Evolutionary conservation across 495 filamentous ascomycete genomes (phyloP).

Genomic region (Neurospora sp.): DNA sequence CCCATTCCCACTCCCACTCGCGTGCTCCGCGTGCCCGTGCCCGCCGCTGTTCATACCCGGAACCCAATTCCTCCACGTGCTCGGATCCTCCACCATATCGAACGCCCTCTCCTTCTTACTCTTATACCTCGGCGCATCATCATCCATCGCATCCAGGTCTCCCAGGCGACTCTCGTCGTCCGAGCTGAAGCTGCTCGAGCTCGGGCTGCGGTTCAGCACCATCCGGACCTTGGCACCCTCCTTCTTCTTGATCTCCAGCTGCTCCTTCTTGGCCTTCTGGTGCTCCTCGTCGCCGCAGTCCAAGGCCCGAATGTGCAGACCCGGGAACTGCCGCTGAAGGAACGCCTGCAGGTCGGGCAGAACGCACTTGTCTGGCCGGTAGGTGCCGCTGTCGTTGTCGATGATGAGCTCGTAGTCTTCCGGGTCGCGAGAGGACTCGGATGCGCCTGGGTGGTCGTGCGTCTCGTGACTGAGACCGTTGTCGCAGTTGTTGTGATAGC

Average conservation of each 20-base stretch:
- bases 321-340: constrained; percentile 59
- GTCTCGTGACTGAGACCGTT: constrained; percentile 12
- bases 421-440: constrained; percentile 41
- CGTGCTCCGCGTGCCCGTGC: background rate
- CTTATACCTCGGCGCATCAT: constrained; percentile 16
- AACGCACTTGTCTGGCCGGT: constrained; percentile 67
- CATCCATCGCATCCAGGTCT: constrained; percentile 29
- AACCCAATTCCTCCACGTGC: constrained; percentile 19
- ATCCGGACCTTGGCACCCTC: constrained; percentile 53
- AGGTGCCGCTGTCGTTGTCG: constrained; percentile 92
- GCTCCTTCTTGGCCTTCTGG: constrained; percentile 40
- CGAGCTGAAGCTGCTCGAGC: constrained; percentile 50
- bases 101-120: constrained; percentile 35
- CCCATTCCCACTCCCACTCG: background rate
- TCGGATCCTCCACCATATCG: constrained; percentile 32
- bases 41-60: background rate
- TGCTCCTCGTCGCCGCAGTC: constrained; percentile 63
- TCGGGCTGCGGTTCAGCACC: constrained; percentile 52
- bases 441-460: constrained; percentile 13
- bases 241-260: constrained; percentile 44
- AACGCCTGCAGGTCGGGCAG: constrained; percentile 62
- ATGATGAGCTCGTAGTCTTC: constrained; percentile 76
- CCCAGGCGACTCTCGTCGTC: constrained; percentile 67
- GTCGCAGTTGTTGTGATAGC: background rate
- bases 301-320: constrained; percentile 57